phyloP scores from a whole-genome alignment of 73 alveolate genomes.

The Diophrys appendiculata region DNA sequence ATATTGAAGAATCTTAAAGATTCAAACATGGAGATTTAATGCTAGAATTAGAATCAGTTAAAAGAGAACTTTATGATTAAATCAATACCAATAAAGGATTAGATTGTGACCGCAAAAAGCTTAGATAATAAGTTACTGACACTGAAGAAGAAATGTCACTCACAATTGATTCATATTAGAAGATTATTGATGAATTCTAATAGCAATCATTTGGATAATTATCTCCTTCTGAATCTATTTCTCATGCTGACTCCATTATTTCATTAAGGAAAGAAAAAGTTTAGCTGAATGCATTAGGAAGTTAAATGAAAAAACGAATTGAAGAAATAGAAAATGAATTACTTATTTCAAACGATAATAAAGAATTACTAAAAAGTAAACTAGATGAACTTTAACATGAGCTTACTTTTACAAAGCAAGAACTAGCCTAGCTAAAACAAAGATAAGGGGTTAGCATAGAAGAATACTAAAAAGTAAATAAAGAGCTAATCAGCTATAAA shows the following conservation, averaged over 20 bases:
- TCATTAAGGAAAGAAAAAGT: conserved; percentile 24
- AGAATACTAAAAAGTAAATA: no score
- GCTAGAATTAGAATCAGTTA: conserved; percentile 57
- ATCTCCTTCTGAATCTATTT: conserved; percentile 23
- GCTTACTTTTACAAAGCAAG: no score
- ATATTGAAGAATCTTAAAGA: no score
- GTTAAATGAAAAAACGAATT: conserved; percentile 26
- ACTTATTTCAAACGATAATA: no score
- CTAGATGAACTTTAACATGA: no score
- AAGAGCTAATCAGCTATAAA: no score
- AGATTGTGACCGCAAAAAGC: conserved; percentile 28
- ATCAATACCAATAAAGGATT: conserved; percentile 31
- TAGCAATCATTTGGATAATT: conserved; percentile 10
- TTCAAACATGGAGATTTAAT: no score
- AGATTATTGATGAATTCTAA: conserved; percentile 1
- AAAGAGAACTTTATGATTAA: conserved; percentile 59
- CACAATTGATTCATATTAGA: conserved; percentile 41
- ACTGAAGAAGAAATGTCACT: conserved; percentile 60
- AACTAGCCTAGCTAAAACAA: no score
- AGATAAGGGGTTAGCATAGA: no score
- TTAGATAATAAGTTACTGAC: conserved; percentile 32
- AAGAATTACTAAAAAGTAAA: no score
- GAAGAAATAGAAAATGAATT: conserved; percentile 19
- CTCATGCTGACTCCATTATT: conserved; percentile 19
- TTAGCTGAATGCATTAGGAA: conserved; percentile 31